Evolutionary conservation across 345 rosid genomes (phyloP).

Genomic region (Punica granatum): DNA sequence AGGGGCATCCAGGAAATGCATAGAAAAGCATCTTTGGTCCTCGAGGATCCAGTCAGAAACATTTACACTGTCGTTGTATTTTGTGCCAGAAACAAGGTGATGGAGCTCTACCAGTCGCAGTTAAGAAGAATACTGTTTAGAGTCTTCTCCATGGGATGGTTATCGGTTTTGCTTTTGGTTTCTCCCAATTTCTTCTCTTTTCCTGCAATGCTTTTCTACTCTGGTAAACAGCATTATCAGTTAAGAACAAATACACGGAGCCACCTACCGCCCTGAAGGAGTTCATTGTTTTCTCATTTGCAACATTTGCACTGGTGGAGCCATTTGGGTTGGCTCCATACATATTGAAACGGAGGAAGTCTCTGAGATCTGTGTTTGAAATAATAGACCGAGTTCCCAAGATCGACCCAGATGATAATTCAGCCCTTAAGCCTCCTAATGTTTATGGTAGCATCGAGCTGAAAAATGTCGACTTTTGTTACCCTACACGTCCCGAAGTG

Average conservation of each 20-base stretch:
- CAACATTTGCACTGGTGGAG: conserved; percentile 97
- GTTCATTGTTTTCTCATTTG: conserved; percentile 97
- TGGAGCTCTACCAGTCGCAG: conserved; percentile 93
- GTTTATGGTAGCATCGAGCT: conserved; percentile 96
- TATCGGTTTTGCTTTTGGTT: conserved; percentile 93
- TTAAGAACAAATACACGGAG: conserved; percentile 35
- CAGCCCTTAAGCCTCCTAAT: conserved; percentile 87
- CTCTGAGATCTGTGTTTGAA: conserved; percentile 92
- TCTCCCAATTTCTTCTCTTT: conserved; percentile 98
- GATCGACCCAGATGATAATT: conserved; percentile 90
- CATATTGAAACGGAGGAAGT: conserved; percentile 82
- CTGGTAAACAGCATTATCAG: conserved; percentile 78
- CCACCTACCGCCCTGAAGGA: conserved; percentile 78
- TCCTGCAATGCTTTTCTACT: conserved; percentile 98
- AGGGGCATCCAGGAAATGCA: conserved; percentile 99
- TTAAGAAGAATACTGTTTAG: conserved; percentile 70
- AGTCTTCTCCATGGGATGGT: conserved; percentile 93
- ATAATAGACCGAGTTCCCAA: conserved; percentile 91
- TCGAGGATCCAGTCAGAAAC: conserved; percentile 98
- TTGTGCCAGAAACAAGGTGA: conserved; percentile 97
- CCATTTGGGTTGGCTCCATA: conserved; percentile 99
- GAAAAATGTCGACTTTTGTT: conserved; percentile 93
- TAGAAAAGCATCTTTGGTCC: conserved; percentile 95
- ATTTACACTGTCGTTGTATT: conserved; percentile 99
- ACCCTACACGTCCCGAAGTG: conserved; percentile 86